These are phyloP conservation scores for Globisporangium lucens DNA, from an alignment of 352 stramenopile genomes.

Conservation along the genomic window DNA sequence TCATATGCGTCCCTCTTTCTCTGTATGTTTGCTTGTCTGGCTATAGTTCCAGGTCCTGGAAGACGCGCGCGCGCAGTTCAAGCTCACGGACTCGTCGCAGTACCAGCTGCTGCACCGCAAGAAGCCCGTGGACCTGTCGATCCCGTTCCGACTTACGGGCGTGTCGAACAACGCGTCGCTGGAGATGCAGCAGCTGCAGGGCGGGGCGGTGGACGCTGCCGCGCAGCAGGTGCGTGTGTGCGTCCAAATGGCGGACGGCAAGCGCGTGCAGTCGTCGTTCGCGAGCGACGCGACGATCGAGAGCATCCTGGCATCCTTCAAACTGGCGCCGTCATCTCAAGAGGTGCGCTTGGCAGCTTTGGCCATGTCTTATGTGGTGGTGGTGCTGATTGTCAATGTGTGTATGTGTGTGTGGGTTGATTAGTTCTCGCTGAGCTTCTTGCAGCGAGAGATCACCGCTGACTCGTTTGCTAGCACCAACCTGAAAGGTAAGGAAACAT, in stretches of 20 bases:
- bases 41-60: slow-evolving; percentile 75
- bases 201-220: slow-evolving; percentile 17
- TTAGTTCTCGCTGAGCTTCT: slow-evolving; percentile 77
- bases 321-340: slow-evolving; percentile 42
- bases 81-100: slow-evolving; percentile 34
- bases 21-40: neutral
- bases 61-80: slow-evolving; percentile 51
- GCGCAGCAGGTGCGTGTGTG: slow-evolving; percentile 72
- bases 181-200: slow-evolving; percentile 49
- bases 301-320: slow-evolving; percentile 52
- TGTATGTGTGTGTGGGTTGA: neutral
- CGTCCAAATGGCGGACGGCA: slow-evolving; percentile 71
- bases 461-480: slow-evolving; percentile 55
- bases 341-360: slow-evolving; percentile 24
- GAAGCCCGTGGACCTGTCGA: slow-evolving; percentile 65
- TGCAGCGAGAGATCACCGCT: slow-evolving; percentile 65
- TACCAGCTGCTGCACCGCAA: slow-evolving; percentile 70
- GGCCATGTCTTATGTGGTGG: too few species aligned
- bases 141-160: slow-evolving; percentile 82
- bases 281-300: slow-evolving; percentile 49
- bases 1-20: slow-evolving; percentile 3
- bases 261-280: slow-evolving; percentile 71
- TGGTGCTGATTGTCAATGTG: neutral
- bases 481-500: slow-evolving; percentile 46
- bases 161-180: slow-evolving; percentile 82